Conservation (phyloP, 2,329 filamentous ascomycete species). For the Metarhizium brunneum region DNA sequence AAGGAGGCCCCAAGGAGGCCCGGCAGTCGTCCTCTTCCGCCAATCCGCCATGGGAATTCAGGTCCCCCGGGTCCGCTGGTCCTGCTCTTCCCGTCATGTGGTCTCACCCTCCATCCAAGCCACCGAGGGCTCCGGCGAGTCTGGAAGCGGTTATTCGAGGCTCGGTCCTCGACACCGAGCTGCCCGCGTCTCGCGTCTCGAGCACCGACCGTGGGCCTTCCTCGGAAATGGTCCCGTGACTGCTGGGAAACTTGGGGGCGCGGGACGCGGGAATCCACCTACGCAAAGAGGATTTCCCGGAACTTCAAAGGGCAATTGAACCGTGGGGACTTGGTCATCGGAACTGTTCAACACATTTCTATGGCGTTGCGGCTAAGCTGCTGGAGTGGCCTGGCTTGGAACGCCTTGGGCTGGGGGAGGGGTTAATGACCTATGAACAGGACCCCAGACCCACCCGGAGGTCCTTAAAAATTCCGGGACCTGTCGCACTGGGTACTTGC, state of each 20-base stretch:
- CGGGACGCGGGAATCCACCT: background rate
- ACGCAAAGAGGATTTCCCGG: conserved; percentile 28
- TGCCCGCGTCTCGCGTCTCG: background rate
- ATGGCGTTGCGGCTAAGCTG: no score
- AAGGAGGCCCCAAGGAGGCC: no score
- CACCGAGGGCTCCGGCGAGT: no score
- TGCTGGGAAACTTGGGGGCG: background rate
- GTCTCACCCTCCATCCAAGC: background rate
- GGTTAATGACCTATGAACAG: no score
- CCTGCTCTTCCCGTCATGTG: background rate
- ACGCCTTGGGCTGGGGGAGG: no score
- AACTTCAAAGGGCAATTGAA: conserved; percentile 1
- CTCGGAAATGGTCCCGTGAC: no score
- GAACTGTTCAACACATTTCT: no score
- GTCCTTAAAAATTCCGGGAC: no score
- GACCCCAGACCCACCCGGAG: no score
- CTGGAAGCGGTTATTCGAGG: background rate
- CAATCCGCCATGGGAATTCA: background rate
- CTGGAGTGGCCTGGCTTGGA: background rate
- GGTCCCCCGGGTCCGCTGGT: background rate
- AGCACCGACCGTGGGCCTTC: background rate
- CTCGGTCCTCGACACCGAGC: conserved; percentile 1
- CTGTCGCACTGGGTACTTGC: no score
- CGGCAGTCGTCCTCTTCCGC: no score
- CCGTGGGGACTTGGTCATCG: no score